Evolutionary conservation across 1,139 yeast species (phyloP), one percentile per base, ranked within the genome.

Genomic region (Debaryomyces fabryi): DNA sequence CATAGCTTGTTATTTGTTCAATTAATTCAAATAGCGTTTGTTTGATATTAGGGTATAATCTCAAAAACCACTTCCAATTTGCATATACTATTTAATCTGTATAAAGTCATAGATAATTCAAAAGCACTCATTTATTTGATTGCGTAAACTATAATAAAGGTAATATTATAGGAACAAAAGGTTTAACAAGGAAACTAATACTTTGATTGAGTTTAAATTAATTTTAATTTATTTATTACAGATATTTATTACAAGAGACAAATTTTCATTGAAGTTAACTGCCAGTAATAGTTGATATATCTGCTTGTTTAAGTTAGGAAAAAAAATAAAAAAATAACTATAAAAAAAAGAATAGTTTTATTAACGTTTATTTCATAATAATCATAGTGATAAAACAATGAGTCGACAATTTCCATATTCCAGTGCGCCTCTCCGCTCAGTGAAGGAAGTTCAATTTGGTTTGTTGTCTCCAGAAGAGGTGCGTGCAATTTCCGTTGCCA

Each of bases 361-460:
- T 30, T 40, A 30, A 40, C 16, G 29, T 42, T 40, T 29, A 43
- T 36, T 43, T 35, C 46, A 43, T 24, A 39, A 27, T 29, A 40
- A 30, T 29, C 32, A 30, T 21, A 24, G 18, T 23, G 30, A 35
- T 32, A 39, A 24, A 51, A 57, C 36, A 46, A 75, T 74, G 80
- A 74, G 79, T 70, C 78, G 79, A 56, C 79, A 77, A 64, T 91
- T 92, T 69, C 96, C 97, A 65, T 91, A 88, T 78, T 92, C 98
- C 52, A 90, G 97, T 76, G 98, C 98, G 54, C 98, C 98, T 48
- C 83, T 93, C 70, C 88, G 97, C 69, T 85, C 96, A 43, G 92
- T 93, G 56, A 93, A 91, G 74, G 99, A 93, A 78, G 97, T 92
- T 63, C 99, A 93, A 78, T 95, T 95, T 76, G 99, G 99, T 53